Evolutionary conservation across 192 early-diverging fungal genomes (phyloP).

Genomic region (Tieghemiomyces parasiticus): DNA sequence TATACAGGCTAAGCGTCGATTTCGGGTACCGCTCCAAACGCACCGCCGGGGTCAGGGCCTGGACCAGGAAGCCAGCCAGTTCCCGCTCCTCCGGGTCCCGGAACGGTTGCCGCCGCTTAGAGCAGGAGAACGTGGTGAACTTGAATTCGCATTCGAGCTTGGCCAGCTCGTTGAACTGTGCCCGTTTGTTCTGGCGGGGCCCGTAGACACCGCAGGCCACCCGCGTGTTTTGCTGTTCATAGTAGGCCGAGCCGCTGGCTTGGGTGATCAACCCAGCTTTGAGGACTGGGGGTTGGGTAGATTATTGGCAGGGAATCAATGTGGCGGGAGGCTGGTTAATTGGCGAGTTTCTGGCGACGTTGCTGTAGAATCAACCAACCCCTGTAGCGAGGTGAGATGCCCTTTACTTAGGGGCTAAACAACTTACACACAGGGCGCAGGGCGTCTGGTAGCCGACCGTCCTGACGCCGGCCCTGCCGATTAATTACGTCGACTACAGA

Average conservation of each 20-base stretch:
- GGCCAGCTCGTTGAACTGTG: conserved; percentile 26
- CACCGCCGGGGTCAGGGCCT: conserved; percentile 28
- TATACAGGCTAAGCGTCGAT: conserved; percentile 26
- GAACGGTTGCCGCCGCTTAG: background rate
- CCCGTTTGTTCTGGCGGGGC: conserved; percentile 15
- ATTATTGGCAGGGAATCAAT: no score
- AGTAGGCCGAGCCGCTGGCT: conserved; percentile 25
- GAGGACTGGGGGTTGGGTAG: no score
- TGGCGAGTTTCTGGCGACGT: no score
- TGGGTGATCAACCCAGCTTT: conserved; percentile 11
- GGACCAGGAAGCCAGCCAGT: conserved; percentile 23
- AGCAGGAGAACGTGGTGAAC: background rate
- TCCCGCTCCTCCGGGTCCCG: conserved; percentile 26
- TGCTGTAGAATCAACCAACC: no score
- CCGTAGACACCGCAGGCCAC: conserved; percentile 33
- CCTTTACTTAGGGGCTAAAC: no score
- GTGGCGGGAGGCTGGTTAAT: no score
- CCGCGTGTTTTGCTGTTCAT: conserved; percentile 29
- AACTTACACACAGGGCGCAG: conserved; percentile 6
- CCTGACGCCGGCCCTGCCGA: background rate
- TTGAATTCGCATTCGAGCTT: conserved; percentile 17
- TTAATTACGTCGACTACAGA: background rate
- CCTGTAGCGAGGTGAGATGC: no score
- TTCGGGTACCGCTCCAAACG: conserved; percentile 32
- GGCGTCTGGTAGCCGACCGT: background rate